These are phyloP conservation scores for Crotalaria pallida DNA, from an alignment of 306 rosid genomes.

Conservation along the genomic window DNA sequence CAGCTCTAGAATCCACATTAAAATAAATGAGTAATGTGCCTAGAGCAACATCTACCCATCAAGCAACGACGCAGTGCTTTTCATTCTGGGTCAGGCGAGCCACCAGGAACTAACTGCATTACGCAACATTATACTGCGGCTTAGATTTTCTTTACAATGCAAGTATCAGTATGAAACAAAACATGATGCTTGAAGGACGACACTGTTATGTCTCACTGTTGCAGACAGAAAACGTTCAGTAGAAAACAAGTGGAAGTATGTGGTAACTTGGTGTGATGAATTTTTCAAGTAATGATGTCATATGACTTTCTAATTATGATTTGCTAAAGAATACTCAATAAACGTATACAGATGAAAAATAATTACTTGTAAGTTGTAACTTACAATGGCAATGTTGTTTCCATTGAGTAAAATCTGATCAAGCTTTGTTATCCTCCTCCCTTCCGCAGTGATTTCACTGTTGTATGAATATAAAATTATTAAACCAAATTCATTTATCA, in stretches of 20 bases:
- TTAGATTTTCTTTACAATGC: neutral
- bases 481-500: constrained; percentile 14
- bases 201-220: neutral
- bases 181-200: neutral
- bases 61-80: neutral
- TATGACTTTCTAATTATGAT: neutral
- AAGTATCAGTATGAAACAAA: neutral
- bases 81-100: constrained; percentile 54
- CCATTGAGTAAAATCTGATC: constrained; percentile 96
- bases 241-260: neutral
- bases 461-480: constrained; percentile 16
- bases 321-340: neutral
- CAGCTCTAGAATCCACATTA: constrained; percentile 14
- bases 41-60: neutral
- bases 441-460: constrained; percentile 93
- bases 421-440: constrained; percentile 94
- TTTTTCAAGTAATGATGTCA: neutral
- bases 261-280: neutral
- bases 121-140: neutral
- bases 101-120: constrained; percentile 58
- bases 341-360: neutral
- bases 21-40: constrained; percentile 21
- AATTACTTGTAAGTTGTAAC: constrained; percentile 14
- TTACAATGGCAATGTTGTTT: constrained; percentile 99
- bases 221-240: neutral